Evolutionary conservation across 2,329 filamentous ascomycete species (phyloP).

Genomic region (Fusarium veterinarium): DNA sequence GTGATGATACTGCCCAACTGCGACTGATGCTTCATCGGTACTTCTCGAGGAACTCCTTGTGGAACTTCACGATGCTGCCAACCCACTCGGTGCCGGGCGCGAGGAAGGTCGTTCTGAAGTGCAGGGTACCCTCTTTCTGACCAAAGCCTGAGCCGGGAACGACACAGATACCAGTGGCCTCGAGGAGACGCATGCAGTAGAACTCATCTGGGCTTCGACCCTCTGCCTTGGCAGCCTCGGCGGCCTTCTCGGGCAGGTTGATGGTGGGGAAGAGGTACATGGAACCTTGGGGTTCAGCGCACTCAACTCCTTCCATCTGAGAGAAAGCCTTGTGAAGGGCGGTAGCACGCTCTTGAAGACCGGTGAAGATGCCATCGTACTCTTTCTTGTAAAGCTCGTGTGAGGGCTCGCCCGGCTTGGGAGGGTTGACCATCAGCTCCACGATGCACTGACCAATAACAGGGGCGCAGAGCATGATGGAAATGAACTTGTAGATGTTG

Average conservation of each 20-base stretch:
- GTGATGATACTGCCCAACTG: background rate
- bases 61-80: constrained; percentile 86
- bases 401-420: constrained; percentile 83
- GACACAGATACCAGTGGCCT: constrained; percentile 94
- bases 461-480: constrained; percentile 94
- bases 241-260: constrained; percentile 78
- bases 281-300: constrained; percentile 87
- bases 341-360: constrained; percentile 80
- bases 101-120: constrained; percentile 97
- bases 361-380: constrained; percentile 83
- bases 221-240: constrained; percentile 79
- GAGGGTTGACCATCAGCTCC: constrained; percentile 98
- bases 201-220: constrained; percentile 87
- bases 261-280: constrained; percentile 99
- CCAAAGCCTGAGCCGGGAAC: constrained; percentile 94
- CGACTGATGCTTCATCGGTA: constrained; percentile 61
- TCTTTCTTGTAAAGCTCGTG: constrained; percentile 86
- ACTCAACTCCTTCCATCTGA: constrained; percentile 96
- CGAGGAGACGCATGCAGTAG: constrained; percentile 90
- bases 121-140: constrained; percentile 88
- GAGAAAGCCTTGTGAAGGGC: constrained; percentile 91
- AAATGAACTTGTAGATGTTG: constrained; percentile 98
- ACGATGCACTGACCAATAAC: constrained; percentile 97
- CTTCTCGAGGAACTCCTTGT: constrained; percentile 89
- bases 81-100: constrained; percentile 98